Percentiles rank a stretch among this genome's conserved stretches.
Conservation (phyloP, 164 flowering plant species). For the Piper betle region DNA sequence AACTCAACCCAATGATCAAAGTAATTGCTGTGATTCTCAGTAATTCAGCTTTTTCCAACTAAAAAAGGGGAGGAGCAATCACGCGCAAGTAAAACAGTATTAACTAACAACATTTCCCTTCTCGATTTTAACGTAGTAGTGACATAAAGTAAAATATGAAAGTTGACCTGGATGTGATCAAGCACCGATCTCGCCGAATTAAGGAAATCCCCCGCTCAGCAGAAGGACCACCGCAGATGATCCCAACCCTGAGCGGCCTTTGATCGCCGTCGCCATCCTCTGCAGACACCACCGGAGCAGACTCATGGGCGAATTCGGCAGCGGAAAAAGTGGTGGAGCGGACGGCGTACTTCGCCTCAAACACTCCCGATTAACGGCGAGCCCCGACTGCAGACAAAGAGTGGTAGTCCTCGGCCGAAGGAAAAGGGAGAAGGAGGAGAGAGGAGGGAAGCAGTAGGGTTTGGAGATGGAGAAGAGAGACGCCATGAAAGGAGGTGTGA, state of each 20-base stretch:
- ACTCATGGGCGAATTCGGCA: slow-evolving; percentile 10
- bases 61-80: no score
- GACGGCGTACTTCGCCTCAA: background rate
- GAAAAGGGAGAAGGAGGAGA: no score
- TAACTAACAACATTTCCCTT: background rate
- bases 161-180: slow-evolving; percentile 70
- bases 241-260: slow-evolving; percentile 47
- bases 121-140: background rate
- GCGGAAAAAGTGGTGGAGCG: background rate
- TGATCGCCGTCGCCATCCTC: slow-evolving; percentile 11
- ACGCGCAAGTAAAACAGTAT: no score
- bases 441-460: no score
- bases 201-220: slow-evolving; percentile 90
- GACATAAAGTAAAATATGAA: no score
- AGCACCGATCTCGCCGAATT: slow-evolving; percentile 90
- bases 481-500: no score
- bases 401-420: no score
- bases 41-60: no score
- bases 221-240: slow-evolving; percentile 87
- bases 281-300: background rate
- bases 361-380: background rate
- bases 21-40: no score
- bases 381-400: background rate
- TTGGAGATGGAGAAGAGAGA: no score
- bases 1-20: no score